Conservation (phyloP, 2,329 filamentous ascomycete species). For the Ophiocordyceps camponoti-floridani region DNA sequence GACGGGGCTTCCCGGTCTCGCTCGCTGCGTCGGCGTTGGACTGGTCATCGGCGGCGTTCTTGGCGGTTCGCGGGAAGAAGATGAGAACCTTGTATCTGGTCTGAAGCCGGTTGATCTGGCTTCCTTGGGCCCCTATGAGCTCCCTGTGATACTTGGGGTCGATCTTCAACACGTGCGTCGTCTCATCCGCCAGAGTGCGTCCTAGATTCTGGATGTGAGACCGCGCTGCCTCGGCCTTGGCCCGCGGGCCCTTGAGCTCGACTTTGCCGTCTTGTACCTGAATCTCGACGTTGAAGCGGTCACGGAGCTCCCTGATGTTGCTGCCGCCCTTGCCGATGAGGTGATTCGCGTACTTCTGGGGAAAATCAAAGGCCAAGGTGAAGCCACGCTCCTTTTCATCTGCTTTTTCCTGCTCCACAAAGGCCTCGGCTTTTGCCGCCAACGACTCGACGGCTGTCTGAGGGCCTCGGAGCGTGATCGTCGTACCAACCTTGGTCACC, state of each 20-base stretch:
- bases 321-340: conserved; percentile 52
- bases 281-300: conserved; percentile 54
- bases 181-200: conserved; percentile 79
- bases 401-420: conserved; percentile 73
- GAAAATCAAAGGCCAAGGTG: conserved; percentile 76
- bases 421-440: conserved; percentile 53
- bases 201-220: conserved; percentile 62
- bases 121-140: conserved; percentile 75
- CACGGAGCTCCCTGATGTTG: conserved; percentile 46
- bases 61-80: conserved; percentile 64
- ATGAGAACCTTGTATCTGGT: conserved; percentile 86
- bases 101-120: conserved; percentile 81
- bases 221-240: conserved; percentile 79
- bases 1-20: conserved; percentile 46
- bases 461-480: conserved; percentile 62
- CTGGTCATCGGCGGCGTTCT: conserved; percentile 48
- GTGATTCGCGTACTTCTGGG: conserved; percentile 85
- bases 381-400: conserved; percentile 91
- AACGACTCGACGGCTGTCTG: conserved; percentile 54
- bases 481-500: conserved; percentile 39
- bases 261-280: conserved; percentile 90
- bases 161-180: conserved; percentile 72
- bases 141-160: conserved; percentile 89
- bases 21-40: conserved; percentile 50
- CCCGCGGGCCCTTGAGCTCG: conserved; percentile 86